Percentiles rank a stretch among this genome's conserved stretches.
Conservation (phyloP, 1,284 basidiomycete species). For the Naganishia sp. region DNA sequence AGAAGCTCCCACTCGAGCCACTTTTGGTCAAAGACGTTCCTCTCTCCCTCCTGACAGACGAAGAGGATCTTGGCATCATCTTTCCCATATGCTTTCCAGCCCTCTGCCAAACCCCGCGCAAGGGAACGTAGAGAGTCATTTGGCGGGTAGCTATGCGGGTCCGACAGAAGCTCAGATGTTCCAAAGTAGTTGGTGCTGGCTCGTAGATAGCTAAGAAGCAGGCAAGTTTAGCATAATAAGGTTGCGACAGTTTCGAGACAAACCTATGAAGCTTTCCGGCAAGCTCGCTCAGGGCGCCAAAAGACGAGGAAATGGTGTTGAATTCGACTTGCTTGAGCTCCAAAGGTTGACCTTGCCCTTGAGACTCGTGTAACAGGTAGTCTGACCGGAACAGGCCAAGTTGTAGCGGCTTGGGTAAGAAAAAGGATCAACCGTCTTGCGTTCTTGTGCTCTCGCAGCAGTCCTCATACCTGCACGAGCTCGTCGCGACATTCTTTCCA, state of each 20-base stretch:
- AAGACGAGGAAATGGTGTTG: slow-evolving; percentile 93
- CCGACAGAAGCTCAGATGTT: slow-evolving; percentile 60
- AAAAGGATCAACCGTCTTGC: too few relatives aligned
- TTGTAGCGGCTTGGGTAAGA: slow-evolving; percentile 65
- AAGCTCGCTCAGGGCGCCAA: slow-evolving; percentile 77
- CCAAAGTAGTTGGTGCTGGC: slow-evolving; percentile 67
- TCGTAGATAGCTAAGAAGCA: slow-evolving; percentile 63
- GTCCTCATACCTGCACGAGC: slow-evolving; percentile 51
- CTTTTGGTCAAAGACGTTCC: slow-evolving; percentile 96
- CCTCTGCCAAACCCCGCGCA: slow-evolving; percentile 73
- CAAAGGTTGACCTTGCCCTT: slow-evolving; percentile 43
- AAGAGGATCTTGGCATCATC: slow-evolving; percentile 64
- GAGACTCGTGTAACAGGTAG: slow-evolving; percentile 76
- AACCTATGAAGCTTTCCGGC: slow-evolving; percentile 69
- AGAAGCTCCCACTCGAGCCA: slow-evolving; percentile 83
- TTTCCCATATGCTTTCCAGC: slow-evolving; percentile 70
- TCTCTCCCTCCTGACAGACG: slow-evolving; percentile 82
- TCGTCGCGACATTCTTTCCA: slow-evolving; percentile 75
- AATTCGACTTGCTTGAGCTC: slow-evolving; percentile 94
- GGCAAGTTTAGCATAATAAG: neutral
- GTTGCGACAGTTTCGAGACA: neutral
- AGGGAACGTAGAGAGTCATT: slow-evolving; percentile 75
- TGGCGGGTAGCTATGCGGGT: slow-evolving; percentile 64
- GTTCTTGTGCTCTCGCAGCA: neutral
- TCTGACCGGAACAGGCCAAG: slow-evolving; percentile 95